Evolutionary conservation across 345 rosid species (phyloP), one percentile per base, ranked within the genome.

Genomic region (Hypericum perforatum): DNA sequence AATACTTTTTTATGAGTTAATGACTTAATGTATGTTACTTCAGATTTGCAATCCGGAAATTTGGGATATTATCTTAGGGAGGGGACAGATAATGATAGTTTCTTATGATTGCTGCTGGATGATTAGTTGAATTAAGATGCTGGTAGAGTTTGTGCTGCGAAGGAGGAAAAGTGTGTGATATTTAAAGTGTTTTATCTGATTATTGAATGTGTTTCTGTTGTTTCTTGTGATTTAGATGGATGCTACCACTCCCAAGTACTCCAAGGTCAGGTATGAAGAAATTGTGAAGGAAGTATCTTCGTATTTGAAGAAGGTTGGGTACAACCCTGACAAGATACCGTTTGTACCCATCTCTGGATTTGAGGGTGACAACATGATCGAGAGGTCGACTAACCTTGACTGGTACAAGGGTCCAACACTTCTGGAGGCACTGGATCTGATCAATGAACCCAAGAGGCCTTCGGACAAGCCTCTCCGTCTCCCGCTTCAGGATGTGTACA

Each of bases 341-440:
- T 22, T 22, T 4, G 32, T 22, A 1, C 32, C 32, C 32, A 22
- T 22, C 32, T 22, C 32, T 22, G 32, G 32, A 22, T 22, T 22
- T 22, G 32, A 22, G 32, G 32, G 32, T 22, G 32, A 22, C 4
- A 52, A 52, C 55, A 52, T 52, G 55, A 52, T 52, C 8, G 55
- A 52, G 55, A 52, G 55, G 55, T 52, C 55, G 8, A 52, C 55
- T 42, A 52, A 52, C 12, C 55, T 52, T 3, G 55, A 52, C 39
- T 52, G 55, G 55, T 52, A 52, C 55, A 52, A 52, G 55, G 55
- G 55, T 7, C 55, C 55, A 10, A 52, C 55, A 12, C 41, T 52
- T 36, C 55, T 52, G 7, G 55, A 52, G 5, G 55, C 55, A 8
- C 55, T 52, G 6, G 55, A 52, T 16, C 6, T 10, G 7, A 37